These are phyloP conservation scores for Torrubiellomyces zombiae DNA, from an alignment of 2,329 filamentous ascomycete species.

Conservation along the genomic window DNA sequence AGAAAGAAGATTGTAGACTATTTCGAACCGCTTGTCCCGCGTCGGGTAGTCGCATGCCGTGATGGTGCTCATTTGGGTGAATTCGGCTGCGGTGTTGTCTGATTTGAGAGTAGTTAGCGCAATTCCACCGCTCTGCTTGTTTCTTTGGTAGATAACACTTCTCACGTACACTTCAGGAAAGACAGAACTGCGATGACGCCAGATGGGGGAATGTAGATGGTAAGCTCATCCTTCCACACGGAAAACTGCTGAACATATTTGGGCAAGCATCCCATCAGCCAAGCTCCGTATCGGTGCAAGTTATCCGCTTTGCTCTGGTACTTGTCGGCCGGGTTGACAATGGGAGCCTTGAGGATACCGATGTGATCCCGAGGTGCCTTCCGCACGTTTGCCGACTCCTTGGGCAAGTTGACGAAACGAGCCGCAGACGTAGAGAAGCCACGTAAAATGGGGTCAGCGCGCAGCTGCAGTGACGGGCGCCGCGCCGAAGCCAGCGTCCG, in stretches of 20 bases:
- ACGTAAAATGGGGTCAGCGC: slow-evolving; percentile 24
- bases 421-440: slow-evolving; percentile 33
- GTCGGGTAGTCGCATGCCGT: slow-evolving; percentile 94
- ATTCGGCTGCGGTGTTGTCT: slow-evolving; percentile 95
- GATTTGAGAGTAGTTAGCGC: too few species aligned
- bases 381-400: slow-evolving; percentile 51
- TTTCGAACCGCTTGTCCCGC: slow-evolving; percentile 86
- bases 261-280: slow-evolving; percentile 88
- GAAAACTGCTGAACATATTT: slow-evolving; percentile 99
- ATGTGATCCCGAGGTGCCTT: slow-evolving; percentile 39
- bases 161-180: slow-evolving; percentile 71
- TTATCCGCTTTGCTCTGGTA: slow-evolving; percentile 73
- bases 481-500: slow-evolving; percentile 39
- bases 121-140: too few species aligned
- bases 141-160: too few species aligned
- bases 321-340: slow-evolving; percentile 88
- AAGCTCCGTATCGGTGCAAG: slow-evolving; percentile 88
- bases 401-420: slow-evolving; percentile 37
- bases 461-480: slow-evolving; percentile 27
- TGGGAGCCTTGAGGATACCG: slow-evolving; percentile 55
- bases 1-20: slow-evolving; percentile 94
- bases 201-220: slow-evolving; percentile 76
- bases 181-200: slow-evolving; percentile 83
- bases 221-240: slow-evolving; percentile 98
- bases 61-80: slow-evolving; percentile 81